These are phyloP conservation scores for Lupinus albus DNA, from an alignment of 306 rosid genomes.

Conservation along the genomic window DNA sequence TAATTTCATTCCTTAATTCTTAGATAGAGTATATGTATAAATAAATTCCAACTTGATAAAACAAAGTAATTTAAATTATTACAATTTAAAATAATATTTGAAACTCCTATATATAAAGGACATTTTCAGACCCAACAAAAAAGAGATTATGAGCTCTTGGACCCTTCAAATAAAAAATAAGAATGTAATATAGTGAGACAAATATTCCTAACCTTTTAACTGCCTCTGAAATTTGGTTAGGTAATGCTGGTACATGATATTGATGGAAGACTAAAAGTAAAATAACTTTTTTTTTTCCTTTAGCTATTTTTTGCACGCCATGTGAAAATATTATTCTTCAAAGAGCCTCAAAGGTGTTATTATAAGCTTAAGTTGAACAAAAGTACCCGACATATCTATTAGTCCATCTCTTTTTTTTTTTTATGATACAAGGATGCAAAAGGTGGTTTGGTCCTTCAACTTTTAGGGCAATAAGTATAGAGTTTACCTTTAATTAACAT, in stretches of 20 bases:
- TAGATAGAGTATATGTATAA: too few relatives aligned
- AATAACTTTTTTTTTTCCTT: slow-evolving; percentile 17
- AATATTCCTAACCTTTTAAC: slow-evolving; percentile 42
- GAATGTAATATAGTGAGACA: slow-evolving; percentile 34
- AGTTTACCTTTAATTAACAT: slow-evolving; percentile 2
- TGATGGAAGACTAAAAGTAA: slow-evolving; percentile 44
- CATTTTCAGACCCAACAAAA: slow-evolving; percentile 14
- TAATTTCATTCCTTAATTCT: too few relatives aligned
- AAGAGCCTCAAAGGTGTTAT: slow-evolving; percentile 36
- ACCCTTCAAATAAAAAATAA: slow-evolving; percentile 8
- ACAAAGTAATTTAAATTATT: too few relatives aligned
- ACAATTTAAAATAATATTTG: too few relatives aligned
- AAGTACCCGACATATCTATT: slow-evolving; percentile 41
- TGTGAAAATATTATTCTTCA: slow-evolving; percentile 44
- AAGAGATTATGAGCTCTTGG: neutral
- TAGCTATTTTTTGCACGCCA: slow-evolving; percentile 40
- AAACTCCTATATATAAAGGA: too few relatives aligned
- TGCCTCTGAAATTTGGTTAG: slow-evolving; percentile 36
- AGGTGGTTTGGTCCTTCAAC: slow-evolving; percentile 3
- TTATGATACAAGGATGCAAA: slow-evolving; percentile 26
- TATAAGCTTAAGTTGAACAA: slow-evolving; percentile 25
- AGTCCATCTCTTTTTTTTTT: slow-evolving; percentile 22
- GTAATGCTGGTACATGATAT: slow-evolving; percentile 44
- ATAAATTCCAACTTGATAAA: too few relatives aligned
- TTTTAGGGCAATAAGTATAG: neutral